A percentile compares a stretch with the other conserved stretches of the same genome.
phyloP scores from a whole-genome alignment of 306 rosid genomes.

The Medicago ruthenica region DNA sequence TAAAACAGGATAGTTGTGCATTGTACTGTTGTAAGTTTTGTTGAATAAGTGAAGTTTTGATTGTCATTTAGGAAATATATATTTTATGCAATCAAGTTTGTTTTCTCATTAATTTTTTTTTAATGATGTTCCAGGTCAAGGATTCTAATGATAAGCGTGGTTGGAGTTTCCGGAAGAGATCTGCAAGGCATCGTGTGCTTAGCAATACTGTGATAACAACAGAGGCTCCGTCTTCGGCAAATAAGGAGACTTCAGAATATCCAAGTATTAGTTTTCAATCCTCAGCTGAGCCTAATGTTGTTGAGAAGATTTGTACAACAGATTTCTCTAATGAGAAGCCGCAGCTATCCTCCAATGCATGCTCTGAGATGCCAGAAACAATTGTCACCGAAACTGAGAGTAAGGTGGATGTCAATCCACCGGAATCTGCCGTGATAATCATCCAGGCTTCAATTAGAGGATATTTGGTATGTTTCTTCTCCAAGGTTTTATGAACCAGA shows the following conservation, averaged over 20 bases:
- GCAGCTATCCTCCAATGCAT: too few relatives aligned
- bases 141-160: slow-evolving; percentile 79
- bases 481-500: slow-evolving; percentile 4
- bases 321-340: too few relatives aligned
- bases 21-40: slow-evolving; percentile 23
- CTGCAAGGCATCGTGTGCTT: slow-evolving; percentile 86
- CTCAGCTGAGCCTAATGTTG: too few relatives aligned
- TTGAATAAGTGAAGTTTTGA: slow-evolving; percentile 23
- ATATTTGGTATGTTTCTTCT: slow-evolving; percentile 67
- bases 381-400: too few relatives aligned
- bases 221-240: slow-evolving; percentile 61
- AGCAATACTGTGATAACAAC: slow-evolving; percentile 75
- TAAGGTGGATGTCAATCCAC: too few relatives aligned
- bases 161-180: slow-evolving; percentile 94
- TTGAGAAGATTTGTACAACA: too few relatives aligned
- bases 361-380: too few relatives aligned
- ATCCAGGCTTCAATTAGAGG: slow-evolving; percentile 77
- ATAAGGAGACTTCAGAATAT: too few relatives aligned
- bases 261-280: too few relatives aligned
- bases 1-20: too few relatives aligned
- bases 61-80: background rate
- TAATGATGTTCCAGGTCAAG: slow-evolving; percentile 57
- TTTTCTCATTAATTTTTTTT: background rate
- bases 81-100: background rate
- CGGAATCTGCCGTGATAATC: too few relatives aligned